Evolutionary conservation across 2,329 filamentous ascomycete genomes (phyloP).

Genomic region (Fusarium sp.): DNA sequence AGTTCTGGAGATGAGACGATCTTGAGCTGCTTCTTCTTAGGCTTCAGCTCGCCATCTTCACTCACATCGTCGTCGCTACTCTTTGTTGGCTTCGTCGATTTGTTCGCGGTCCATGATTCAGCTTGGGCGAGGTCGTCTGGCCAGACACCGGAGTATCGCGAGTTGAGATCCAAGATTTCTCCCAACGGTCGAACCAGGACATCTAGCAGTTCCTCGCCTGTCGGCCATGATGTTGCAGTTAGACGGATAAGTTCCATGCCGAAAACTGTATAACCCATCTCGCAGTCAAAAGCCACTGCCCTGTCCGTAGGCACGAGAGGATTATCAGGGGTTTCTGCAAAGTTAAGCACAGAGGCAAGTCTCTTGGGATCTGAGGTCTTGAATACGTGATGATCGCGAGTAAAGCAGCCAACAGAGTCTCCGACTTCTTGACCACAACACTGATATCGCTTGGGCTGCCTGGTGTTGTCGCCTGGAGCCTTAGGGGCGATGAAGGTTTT

Average conservation of each 20-base stretch:
- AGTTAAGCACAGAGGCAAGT: conserved; percentile 83
- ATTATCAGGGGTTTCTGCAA: conserved; percentile 80
- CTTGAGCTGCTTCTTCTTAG: conserved; percentile 63
- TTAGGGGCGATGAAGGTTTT: conserved; percentile 71
- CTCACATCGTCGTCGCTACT: conserved; percentile 42
- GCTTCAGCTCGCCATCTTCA: conserved; percentile 46
- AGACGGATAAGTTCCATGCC: conserved; percentile 91
- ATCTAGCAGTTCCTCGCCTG: conserved; percentile 80
- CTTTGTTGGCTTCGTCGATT: conserved; percentile 42
- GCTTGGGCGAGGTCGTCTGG: conserved; percentile 81
- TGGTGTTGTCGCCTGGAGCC: conserved; percentile 67
- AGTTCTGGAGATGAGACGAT: conserved; percentile 80
- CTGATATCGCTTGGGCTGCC: conserved; percentile 72
- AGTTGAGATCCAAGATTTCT: conserved; percentile 90
- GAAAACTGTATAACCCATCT: conserved; percentile 94
- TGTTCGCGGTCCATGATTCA: conserved; percentile 60
- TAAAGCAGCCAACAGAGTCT: conserved; percentile 79
- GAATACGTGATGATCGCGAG: conserved; percentile 82
- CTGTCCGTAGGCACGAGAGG: conserved; percentile 60
- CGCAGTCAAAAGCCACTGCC: conserved; percentile 91
- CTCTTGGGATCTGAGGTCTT: conserved; percentile 82
- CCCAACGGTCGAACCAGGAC: conserved; percentile 87
- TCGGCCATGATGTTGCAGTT: conserved; percentile 89
- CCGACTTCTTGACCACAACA: conserved; percentile 85
- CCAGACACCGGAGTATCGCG: conserved; percentile 88